Percentiles rank a stretch among this genome's conserved stretches.
Evolutionary conservation across 768 basidiomycete species (phyloP).

Genomic region (Xerocomus potaroensis): DNA sequence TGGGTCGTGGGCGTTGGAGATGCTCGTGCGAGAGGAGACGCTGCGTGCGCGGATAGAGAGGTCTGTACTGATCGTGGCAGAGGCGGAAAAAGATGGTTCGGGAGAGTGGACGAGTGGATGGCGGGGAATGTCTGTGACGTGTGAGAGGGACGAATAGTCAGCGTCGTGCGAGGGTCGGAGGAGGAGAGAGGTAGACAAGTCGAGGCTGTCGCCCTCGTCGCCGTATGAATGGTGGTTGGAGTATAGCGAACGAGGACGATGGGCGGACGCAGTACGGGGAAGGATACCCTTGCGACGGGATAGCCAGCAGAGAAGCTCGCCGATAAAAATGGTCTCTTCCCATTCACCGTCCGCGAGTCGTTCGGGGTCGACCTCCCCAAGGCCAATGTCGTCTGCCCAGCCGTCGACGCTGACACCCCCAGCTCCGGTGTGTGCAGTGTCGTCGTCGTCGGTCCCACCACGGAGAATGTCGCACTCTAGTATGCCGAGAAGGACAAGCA

Average conservation of each 20-base stretch:
- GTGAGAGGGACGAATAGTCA: constrained; percentile 17
- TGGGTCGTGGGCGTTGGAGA: constrained; percentile 11
- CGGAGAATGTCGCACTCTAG: constrained; percentile 61
- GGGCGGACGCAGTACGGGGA: constrained; percentile 9
- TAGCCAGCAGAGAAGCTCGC: constrained; percentile 66
- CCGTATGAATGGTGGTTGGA: constrained; percentile 18
- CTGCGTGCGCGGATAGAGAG: constrained; percentile 27
- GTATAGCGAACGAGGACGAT: constrained; percentile 14
- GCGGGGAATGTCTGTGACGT: constrained; percentile 28
- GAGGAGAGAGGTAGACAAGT: constrained; percentile 25
- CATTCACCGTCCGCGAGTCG: constrained; percentile 59
- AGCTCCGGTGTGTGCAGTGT: constrained; percentile 12
- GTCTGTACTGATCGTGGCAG: constrained; percentile 33
- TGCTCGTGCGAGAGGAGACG: constrained; percentile 23
- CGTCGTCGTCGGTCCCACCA: constrained; percentile 44
- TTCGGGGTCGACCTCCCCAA: constrained; percentile 62
- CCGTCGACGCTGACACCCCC: constrained; percentile 28
- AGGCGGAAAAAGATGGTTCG: constrained; percentile 29
- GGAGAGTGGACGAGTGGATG: constrained; percentile 32
- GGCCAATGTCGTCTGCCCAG: constrained; percentile 50
- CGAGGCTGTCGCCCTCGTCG: constrained; percentile 13
- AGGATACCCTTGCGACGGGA: constrained; percentile 42
- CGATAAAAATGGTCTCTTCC: constrained; percentile 65
- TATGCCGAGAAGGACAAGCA: constrained; percentile 74
- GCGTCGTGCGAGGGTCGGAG: constrained; percentile 18